phyloP scores from a whole-genome alignment of 345 rosid genomes.

The Crucihimalaya himalaica region DNA sequence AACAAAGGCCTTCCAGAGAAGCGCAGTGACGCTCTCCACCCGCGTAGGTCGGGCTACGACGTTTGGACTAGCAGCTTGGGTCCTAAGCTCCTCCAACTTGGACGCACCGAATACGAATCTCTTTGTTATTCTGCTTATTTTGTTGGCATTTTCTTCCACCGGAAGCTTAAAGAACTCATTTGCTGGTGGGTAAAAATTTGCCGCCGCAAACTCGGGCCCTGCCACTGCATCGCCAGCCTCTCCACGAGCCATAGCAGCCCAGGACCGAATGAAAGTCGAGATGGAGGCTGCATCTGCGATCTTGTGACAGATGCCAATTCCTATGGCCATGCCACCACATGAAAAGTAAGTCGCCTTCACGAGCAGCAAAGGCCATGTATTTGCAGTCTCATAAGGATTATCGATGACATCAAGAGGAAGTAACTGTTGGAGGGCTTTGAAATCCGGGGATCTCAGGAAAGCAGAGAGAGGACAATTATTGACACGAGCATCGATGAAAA shows the following conservation, averaged over 20 bases:
- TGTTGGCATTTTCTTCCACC: not conserved
- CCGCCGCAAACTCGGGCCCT: slow-evolving; percentile 6
- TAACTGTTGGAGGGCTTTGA: slow-evolving; percentile 6
- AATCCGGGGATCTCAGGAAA: slow-evolving; percentile 35
- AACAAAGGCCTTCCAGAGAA: slow-evolving; percentile 36
- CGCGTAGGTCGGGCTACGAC: slow-evolving; percentile 26
- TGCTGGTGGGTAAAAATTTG: slow-evolving; percentile 33
- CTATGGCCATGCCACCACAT: slow-evolving; percentile 53
- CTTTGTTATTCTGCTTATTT: slow-evolving; percentile 9
- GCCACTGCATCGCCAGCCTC: not conserved
- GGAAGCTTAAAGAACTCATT: slow-evolving; percentile 10
- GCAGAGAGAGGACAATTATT: slow-evolving; percentile 32
- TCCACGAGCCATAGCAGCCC: slow-evolving; percentile 36
- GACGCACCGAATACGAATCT: slow-evolving; percentile 27
- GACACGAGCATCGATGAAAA: slow-evolving; percentile 42
- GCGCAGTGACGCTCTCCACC: slow-evolving; percentile 36
- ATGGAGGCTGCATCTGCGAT: slow-evolving; percentile 49
- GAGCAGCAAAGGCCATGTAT: slow-evolving; percentile 17
- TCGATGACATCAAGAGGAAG: slow-evolving; percentile 30
- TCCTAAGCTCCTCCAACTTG: slow-evolving; percentile 32
- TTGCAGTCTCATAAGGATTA: not conserved
- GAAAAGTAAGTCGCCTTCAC: slow-evolving; percentile 38
- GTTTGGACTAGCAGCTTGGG: slow-evolving; percentile 7
- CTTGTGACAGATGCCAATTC: slow-evolving; percentile 47
- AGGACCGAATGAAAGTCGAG: slow-evolving; percentile 31